Evolutionary conservation across 1,284 basidiomycete genomes (phyloP), one percentile per base, ranked within the genome.

Genomic region (Ceratobasidium theobromae): DNA sequence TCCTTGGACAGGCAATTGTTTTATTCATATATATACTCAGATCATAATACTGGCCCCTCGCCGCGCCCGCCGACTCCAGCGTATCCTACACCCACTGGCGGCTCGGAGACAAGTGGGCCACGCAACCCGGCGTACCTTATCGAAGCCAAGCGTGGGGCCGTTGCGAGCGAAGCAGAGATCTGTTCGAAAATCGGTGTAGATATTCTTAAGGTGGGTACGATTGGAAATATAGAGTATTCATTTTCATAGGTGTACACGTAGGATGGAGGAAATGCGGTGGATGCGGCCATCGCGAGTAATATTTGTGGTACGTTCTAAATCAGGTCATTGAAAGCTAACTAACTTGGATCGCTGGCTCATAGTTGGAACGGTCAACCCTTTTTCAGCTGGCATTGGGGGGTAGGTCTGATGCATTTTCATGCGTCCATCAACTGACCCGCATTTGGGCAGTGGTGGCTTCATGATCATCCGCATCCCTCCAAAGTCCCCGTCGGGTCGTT

Each of bases 241-340:
- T 38, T 58, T 45, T 16, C 33, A 48, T 16, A 32, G 30, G 11
- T 25, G 27, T 45, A 57, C 41, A 8, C 35, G 27, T 48, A 70
- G 75, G 84, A 86, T 5, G 93, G 93, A 32, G 96, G 95, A 16
- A 95, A 91, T 69, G 95, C 95, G 0, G 86, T 96, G 9, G 96
- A 98, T 72, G 89, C 95, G 0, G 88, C 87, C 0, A 84, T 98
- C 58, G 86, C 87, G 40, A 81, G 89, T 1, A 85, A 89, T 1
- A 80, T 97, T 32, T 97, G 95, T 74, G 83, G 71, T 71, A 53
- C 30, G 70, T 53, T 21, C 33, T 30, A 18, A 18, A 33, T 11
- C 35, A 38, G 18, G n/a, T 28, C 30, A 25, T 58, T 27, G 11
- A 27, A 25, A 21, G 5, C 38, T 52, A 21, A 64, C 38, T 38